phyloP scores from a whole-genome alignment of 768 basidiomycete genomes.

The Hypholoma fasciculare region DNA sequence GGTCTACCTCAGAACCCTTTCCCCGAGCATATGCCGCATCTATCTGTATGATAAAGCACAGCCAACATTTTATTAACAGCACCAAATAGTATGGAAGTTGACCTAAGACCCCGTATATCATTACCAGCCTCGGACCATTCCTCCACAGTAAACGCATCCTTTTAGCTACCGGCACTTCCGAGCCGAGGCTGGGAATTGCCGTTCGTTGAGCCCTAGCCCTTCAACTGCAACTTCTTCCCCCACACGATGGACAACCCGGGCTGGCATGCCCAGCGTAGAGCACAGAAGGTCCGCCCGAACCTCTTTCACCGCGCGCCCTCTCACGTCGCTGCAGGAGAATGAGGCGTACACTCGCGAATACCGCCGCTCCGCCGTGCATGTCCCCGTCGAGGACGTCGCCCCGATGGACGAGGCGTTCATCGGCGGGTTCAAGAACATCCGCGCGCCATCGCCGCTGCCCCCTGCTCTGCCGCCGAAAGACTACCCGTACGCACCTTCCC shows the following conservation, averaged over 20 bases:
- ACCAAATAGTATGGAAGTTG: no score
- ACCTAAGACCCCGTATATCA: no score
- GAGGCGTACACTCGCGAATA: constrained; percentile 26
- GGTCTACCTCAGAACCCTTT: no score
- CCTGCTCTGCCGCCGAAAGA: constrained; percentile 54
- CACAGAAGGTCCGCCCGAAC: constrained; percentile 44
- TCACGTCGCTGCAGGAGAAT: constrained; percentile 30
- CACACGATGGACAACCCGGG: constrained; percentile 70
- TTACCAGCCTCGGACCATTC: no score
- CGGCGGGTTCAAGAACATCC: constrained; percentile 49
- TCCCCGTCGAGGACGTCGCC: constrained; percentile 55
- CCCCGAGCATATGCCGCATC: no score
- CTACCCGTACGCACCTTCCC: constrained; percentile 22
- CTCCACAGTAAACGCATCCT: no score
- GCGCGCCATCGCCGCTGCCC: constrained; percentile 40
- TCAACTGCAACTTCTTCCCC: background rate
- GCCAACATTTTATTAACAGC: no score
- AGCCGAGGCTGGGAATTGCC: constrained; percentile 3
- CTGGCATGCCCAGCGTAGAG: constrained; percentile 71
- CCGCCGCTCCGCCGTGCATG: constrained; percentile 40
- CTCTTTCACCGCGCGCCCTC: background rate
- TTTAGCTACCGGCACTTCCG: no score
- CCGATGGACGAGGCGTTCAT: constrained; percentile 66
- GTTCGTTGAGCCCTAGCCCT: background rate
- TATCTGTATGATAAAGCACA: no score